phyloP scores from a whole-genome alignment of 805 yeast genomes.

The Yamadazyma nakazawae region DNA sequence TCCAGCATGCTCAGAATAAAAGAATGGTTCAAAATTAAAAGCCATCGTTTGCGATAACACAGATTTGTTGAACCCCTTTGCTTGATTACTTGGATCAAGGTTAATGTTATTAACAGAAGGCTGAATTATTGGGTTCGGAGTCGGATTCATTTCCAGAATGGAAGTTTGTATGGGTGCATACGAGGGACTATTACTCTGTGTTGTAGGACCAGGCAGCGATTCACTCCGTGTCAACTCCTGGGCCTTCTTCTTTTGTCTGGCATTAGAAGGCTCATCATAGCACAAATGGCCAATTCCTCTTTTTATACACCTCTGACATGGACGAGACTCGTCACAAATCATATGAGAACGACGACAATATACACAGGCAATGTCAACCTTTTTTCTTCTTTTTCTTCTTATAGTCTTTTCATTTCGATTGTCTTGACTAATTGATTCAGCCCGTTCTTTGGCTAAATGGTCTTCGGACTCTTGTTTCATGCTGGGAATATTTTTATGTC shows the following conservation, averaged over 20 bases:
- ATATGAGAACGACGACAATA: constrained; percentile 91
- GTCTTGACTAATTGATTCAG: not conserved
- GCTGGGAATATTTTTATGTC: not conserved
- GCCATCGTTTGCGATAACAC: constrained; percentile 40
- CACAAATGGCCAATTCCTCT: constrained; percentile 88
- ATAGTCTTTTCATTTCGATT: constrained; percentile 3
- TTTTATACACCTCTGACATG: constrained; percentile 80
- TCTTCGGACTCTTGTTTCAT: constrained; percentile 2
- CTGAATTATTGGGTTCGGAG: not conserved
- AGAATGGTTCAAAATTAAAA: constrained; percentile 67
- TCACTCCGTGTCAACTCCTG: constrained; percentile 20
- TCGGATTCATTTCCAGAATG: not conserved
- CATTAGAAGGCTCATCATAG: constrained; percentile 60
- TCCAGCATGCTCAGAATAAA: constrained; percentile 88
- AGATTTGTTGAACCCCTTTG: constrained; percentile 17
- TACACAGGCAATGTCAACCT: constrained; percentile 72
- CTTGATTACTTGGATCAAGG: not conserved
- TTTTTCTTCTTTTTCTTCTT: constrained; percentile 40
- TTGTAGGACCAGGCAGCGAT: constrained; percentile 3
- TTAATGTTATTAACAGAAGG: not conserved
- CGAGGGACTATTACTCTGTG: not conserved
- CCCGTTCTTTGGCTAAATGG: not conserved
- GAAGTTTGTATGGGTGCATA: constrained; percentile 1
- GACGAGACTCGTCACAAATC: constrained; percentile 80
- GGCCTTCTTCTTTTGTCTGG: constrained; percentile 39